Evolutionary conservation across 169 alveolate species (phyloP).

Genomic region (Plasmodium knowlesi): DNA sequence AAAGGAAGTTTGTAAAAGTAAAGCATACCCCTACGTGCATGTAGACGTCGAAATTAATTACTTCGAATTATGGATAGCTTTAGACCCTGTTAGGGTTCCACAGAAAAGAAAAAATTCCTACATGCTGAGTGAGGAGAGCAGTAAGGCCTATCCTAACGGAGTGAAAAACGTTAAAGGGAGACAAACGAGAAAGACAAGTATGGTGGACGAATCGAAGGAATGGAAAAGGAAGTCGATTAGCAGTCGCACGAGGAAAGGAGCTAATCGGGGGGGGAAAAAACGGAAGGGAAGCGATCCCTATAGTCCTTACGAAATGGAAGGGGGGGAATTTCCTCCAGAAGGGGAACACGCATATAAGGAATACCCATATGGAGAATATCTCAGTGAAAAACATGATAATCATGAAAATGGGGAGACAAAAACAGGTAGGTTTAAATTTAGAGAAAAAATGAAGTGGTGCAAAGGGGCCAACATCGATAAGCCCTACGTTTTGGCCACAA

Average conservation of each 20-base stretch:
- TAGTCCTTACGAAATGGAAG: background rate
- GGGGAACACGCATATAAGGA: background rate
- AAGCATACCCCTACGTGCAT: slow-evolving; percentile 49
- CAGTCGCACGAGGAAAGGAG: background rate
- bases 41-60: slow-evolving; percentile 71
- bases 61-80: slow-evolving; percentile 61
- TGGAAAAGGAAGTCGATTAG: background rate
- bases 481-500: slow-evolving; percentile 73
- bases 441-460: slow-evolving; percentile 32
- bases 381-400: background rate
- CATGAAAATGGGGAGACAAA: background rate
- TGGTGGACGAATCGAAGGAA: background rate
- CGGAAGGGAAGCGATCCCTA: background rate
- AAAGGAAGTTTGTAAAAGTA: slow-evolving; percentile 52
- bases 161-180: slow-evolving; percentile 1
- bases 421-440: slow-evolving; percentile 13
- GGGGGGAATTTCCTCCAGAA: no score
- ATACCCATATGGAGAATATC: background rate
- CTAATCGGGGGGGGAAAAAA: background rate
- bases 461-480: slow-evolving; percentile 48
- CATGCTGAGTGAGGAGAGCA: background rate
- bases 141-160: background rate
- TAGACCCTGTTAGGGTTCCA: slow-evolving; percentile 72
- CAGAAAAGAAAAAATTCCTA: slow-evolving; percentile 27
- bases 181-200: background rate